Conservation (phyloP, 495 filamentous ascomycete species). For the Hypoxylon perforatum region DNA sequence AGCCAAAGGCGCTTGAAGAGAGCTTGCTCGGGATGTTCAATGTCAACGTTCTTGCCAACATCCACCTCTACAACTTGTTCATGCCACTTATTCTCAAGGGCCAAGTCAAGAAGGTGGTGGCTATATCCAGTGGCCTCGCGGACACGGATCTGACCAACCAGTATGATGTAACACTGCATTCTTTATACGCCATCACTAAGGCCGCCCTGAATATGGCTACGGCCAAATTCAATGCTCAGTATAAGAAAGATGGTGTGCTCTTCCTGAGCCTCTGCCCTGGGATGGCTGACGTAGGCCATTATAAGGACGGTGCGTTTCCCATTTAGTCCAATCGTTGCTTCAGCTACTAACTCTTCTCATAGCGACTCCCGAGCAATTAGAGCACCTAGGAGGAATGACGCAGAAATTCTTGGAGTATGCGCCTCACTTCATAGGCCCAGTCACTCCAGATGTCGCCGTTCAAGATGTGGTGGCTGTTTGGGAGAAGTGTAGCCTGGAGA, state of each 20-base stretch:
- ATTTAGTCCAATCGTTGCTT: background rate
- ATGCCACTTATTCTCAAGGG: constrained; percentile 63
- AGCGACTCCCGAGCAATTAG: constrained; percentile 54
- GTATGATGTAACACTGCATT: constrained; percentile 38
- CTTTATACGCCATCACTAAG: constrained; percentile 52
- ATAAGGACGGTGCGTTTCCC: constrained; percentile 36
- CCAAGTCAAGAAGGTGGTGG: constrained; percentile 64
- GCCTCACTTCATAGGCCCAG: constrained; percentile 60
- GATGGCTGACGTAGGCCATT: constrained; percentile 53
- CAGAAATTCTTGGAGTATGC: constrained; percentile 53
- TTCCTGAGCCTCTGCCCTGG: constrained; percentile 64
- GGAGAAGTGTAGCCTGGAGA: constrained; percentile 58
- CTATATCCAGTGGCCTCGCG: constrained; percentile 60
- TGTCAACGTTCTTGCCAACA: constrained; percentile 60
- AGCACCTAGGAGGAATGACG: constrained; percentile 44
- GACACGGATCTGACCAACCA: constrained; percentile 50
- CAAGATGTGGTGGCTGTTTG: constrained; percentile 48
- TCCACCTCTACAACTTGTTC: constrained; percentile 65
- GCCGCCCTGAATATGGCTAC: constrained; percentile 58
- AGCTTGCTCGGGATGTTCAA: constrained; percentile 49
- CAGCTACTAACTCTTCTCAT: constrained; percentile 13
- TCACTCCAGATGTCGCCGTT: constrained; percentile 55
- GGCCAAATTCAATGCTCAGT: constrained; percentile 62
- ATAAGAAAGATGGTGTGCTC: constrained; percentile 62
- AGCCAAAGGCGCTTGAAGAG: constrained; percentile 43